phyloP scores from a whole-genome alignment of 768 basidiomycete genomes.

The Pisolithus microcarpus region DNA sequence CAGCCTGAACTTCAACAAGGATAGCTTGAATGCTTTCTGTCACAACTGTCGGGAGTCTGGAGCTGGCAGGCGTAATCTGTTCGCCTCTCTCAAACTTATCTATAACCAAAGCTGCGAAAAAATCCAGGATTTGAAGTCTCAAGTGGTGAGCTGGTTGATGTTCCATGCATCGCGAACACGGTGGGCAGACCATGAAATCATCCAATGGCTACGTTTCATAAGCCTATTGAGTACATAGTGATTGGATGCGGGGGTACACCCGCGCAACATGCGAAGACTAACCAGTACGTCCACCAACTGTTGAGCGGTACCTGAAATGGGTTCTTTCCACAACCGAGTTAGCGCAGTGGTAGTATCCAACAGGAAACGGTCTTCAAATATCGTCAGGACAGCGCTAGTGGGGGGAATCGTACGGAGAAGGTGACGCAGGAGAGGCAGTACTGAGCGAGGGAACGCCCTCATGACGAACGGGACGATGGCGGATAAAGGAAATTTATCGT shows the following conservation, averaged over 20 bases:
- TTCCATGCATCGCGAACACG: constrained; percentile 24
- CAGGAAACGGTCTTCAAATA: constrained; percentile 16
- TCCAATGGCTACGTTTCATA: constrained; percentile 41
- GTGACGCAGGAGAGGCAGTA: constrained; percentile 17
- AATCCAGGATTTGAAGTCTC: constrained; percentile 37
- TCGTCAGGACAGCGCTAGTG: constrained; percentile 6
- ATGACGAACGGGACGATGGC: constrained; percentile 23
- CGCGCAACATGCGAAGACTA: constrained; percentile 17
- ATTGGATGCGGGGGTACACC: constrained; percentile 9
- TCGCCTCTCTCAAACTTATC: constrained; percentile 23
- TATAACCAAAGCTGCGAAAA: constrained; percentile 36
- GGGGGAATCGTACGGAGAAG: constrained; percentile 13
- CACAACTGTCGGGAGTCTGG: constrained; percentile 8
- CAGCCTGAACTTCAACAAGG: constrained; percentile 13
- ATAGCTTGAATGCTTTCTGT: constrained; percentile 17
- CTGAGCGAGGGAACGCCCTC: constrained; percentile 10
- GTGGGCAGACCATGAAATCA: constrained; percentile 38
- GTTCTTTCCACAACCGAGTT: constrained; percentile 7
- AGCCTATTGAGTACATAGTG: constrained; percentile 16
- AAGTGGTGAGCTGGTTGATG: constrained; percentile 23
- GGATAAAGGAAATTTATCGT: constrained; percentile 6
- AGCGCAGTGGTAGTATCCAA: constrained; percentile 8
- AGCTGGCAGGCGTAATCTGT: neutral
- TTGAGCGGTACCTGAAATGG: constrained; percentile 4
- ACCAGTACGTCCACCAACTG: constrained; percentile 19